Base-by-base conservation (phyloP, 805 yeast species). In the Metschnikowia drakensbergensis region DNA sequence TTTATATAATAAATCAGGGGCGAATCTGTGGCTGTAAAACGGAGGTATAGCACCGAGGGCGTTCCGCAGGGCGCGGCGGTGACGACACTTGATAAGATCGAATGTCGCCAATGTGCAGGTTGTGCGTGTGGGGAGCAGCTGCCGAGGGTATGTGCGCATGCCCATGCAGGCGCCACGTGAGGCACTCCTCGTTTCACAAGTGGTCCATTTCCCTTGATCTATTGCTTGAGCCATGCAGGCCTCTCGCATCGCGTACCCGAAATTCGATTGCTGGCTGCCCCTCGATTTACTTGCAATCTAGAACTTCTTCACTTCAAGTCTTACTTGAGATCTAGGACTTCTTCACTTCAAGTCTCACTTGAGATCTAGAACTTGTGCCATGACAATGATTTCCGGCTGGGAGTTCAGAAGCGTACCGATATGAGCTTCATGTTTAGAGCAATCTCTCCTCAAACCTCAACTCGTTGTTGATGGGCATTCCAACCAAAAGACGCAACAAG, bases 371-470 rank as follows among this genome's bases (percentile, higher is more conserved):
- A 17, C 17, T 17, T 17, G n/a, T 17, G 17, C 17, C 1, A 17
- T 17, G 17, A 17, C 17, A n/a, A n/a, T n/a, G 17, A 17, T 17
- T 17, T 17, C 17, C 17, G 17, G 17, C 17, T 17, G 17, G n/a
- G n/a, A n/a, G n/a, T n/a, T n/a, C n/a, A n/a, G 2, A 17, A 17
- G 17, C 17, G 17, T 17, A 17, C 17, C 17, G 17, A n/a, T 17
- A 17, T 17, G 17, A 17, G 17, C 17, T 17, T 17, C n/a, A 3
- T 13, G n/a, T 37, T 54, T 54, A 72, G 31, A 65, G 58, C 54
- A 87, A 75, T 74, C 97, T 87, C 74, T 92, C 97, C 72, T 91
- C 97, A 58, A 91, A 87, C 76, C 96, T 84, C 71, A 91, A 81
- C 68, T 92, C 98, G 71, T 89, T 90, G 63, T 84, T 79, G 51